These are phyloP conservation scores for Lyophyllum shimeji DNA, from an alignment of 768 basidiomycete species.

Conservation along the genomic window DNA sequence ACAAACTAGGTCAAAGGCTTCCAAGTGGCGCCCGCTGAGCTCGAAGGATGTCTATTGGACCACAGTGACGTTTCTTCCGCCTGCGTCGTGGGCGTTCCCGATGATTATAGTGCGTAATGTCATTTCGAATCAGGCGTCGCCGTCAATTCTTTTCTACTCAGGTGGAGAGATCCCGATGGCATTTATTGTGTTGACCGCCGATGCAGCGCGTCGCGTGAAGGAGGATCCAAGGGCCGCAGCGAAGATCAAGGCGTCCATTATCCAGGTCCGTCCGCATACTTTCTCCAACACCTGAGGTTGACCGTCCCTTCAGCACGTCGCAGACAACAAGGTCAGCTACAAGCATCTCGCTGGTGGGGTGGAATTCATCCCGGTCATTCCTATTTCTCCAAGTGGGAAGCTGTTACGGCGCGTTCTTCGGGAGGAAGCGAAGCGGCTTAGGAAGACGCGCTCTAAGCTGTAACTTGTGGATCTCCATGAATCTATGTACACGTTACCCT, in stretches of 20 bases:
- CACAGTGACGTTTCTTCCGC: constrained; percentile 59
- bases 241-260: constrained; percentile 44
- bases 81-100: constrained; percentile 65
- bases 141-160: constrained; percentile 16
- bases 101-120: constrained; percentile 57
- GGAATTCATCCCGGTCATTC: constrained; percentile 52
- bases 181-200: constrained; percentile 53
- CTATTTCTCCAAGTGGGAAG: constrained; percentile 66
- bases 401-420: constrained; percentile 48
- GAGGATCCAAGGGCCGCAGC: constrained; percentile 26
- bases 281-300: not conserved
- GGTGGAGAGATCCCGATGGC: constrained; percentile 72
- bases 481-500: too few relatives aligned
- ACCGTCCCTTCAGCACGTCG: constrained; percentile 43
- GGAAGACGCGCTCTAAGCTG: constrained; percentile 7
- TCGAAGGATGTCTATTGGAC: constrained; percentile 64
- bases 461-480: not conserved
- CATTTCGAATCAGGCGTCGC: not conserved
- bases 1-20: constrained; percentile 59
- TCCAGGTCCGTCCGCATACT: constrained; percentile 36
- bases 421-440: constrained; percentile 40
- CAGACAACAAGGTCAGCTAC: constrained; percentile 53
- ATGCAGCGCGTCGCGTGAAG: constrained; percentile 35
- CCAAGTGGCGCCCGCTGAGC: constrained; percentile 40
- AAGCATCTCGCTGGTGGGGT: constrained; percentile 63